Base-by-base conservation (phyloP, 169 alveolate species). In the Plasmodium cynomolgi region DNA sequence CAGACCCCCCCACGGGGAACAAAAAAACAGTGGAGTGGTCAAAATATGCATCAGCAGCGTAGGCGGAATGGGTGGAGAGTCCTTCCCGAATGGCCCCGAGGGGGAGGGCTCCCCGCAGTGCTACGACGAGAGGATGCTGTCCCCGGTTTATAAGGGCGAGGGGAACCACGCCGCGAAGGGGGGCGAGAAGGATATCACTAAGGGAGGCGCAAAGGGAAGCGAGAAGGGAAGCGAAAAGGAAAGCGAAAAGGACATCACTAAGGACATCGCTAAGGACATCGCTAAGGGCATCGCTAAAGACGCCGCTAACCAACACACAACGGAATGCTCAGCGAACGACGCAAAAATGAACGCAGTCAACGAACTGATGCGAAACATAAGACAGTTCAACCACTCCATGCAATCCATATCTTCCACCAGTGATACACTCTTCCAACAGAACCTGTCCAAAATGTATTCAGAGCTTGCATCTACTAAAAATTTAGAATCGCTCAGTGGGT, bases 351-450 rank as follows among this genome's bases (percentile, higher is more conserved):
- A 31, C 39, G 58, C 93, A 47, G 84, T 84, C 11, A 74, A 84
- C 37, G 80, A 84, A 29, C n/a, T 84, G 0, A 74, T 84, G 93
- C 54, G 79, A 74, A 83, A 84, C 41, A 84, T 84, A 44, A 74
- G 79, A 47, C 31, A 73, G 15, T 84, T 84, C 39, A 84, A 84
- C 41, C 41, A 74, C 62, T 84, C 93, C 23, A 84, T 84, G 93
- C 84, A 84, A n/a, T 31, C 85, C 9, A 84, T 84, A 74, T 47
- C 85, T 2, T 72, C 84, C 17, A 84, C 84, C 34, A 62, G 58
- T 6, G 54, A 74, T 33, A 20, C 68, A n/a, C 23, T 23, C 29
- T 47, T 84, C 23, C 93, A 84, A 20, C 54, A 44, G 31, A 74
- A 84, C 11, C 11, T 47, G 26, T 74, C 84, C 7, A 73, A 84